These are phyloP conservation scores for Trichoderma koningii DNA, from an alignment of 2,329 filamentous ascomycete genomes.

Conservation along the genomic window DNA sequence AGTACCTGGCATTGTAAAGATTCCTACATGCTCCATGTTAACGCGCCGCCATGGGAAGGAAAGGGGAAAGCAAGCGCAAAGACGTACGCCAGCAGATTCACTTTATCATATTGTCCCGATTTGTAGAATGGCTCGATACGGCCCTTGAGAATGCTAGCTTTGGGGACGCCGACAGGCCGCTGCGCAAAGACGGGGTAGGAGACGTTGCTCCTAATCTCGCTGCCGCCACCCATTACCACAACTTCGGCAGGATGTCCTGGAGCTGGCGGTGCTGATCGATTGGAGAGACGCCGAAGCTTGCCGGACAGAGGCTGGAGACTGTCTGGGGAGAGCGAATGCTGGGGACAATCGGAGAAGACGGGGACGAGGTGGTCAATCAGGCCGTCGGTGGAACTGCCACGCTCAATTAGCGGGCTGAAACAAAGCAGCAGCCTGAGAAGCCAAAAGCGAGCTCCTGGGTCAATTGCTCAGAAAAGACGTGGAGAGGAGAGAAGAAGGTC, in stretches of 20 bases:
- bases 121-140: slow-evolving; percentile 80
- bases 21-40: slow-evolving; percentile 37
- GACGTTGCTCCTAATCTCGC: slow-evolving; percentile 47
- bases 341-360: slow-evolving; percentile 33
- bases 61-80: neutral
- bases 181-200: slow-evolving; percentile 56
- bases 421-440: slow-evolving; percentile 28
- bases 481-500: neutral
- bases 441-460: neutral
- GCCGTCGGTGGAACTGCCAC: slow-evolving; percentile 32
- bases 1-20: slow-evolving; percentile 47
- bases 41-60: slow-evolving; percentile 10
- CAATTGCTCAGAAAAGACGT: neutral
- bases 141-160: slow-evolving; percentile 80
- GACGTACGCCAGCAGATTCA: slow-evolving; percentile 71
- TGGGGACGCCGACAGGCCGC: slow-evolving; percentile 71
- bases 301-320: slow-evolving; percentile 29
- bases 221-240: slow-evolving; percentile 55
- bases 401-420: slow-evolving; percentile 29
- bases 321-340: slow-evolving; percentile 33
- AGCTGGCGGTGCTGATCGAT: slow-evolving; percentile 44
- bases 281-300: slow-evolving; percentile 39
- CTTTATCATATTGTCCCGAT: slow-evolving; percentile 73
- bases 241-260: slow-evolving; percentile 37
- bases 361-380: slow-evolving; percentile 32